phyloP scores from a whole-genome alignment of 208 protist genomes.

The Acanthamoeba healyi region DNA sequence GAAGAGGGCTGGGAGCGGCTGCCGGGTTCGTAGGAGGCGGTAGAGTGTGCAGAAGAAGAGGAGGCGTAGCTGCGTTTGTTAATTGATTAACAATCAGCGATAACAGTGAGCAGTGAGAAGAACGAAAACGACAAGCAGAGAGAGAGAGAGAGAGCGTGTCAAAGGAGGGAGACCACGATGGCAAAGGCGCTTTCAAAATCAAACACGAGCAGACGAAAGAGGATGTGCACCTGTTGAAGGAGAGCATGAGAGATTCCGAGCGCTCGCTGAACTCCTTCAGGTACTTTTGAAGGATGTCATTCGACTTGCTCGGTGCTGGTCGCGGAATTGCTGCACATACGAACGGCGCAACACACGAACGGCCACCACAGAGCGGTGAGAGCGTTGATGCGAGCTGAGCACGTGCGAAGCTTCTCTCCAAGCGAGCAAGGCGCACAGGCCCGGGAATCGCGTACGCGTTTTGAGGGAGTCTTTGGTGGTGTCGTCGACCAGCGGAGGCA shows the following conservation, averaged over 20 bases:
- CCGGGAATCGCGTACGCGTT: too few species aligned
- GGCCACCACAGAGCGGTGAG: not conserved
- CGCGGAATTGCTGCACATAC: not conserved
- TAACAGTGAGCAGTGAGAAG: too few species aligned
- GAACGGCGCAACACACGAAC: not conserved
- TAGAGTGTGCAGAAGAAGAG: not conserved
- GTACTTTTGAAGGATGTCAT: conserved; percentile 18
- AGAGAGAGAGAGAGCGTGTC: not conserved
- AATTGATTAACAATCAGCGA: too few species aligned
- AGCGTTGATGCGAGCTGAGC: not conserved
- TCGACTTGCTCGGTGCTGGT: not conserved
- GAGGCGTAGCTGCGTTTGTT: not conserved
- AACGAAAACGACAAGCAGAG: conserved; percentile 8
- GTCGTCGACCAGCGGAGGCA: not conserved
- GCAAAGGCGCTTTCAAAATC: too few species aligned
- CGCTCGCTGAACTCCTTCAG: not conserved
- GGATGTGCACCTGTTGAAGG: not conserved
- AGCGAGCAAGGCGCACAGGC: too few species aligned
- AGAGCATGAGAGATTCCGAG: not conserved
- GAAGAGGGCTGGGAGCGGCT: conserved; percentile 2
- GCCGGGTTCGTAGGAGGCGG: not conserved
- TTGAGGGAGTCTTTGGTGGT: not conserved
- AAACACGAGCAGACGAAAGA: not conserved
- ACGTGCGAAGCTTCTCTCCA: too few species aligned
- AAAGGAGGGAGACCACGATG: too few species aligned